phyloP scores from a whole-genome alignment of 805 yeast genomes.

The Wickerhamiella kazuoi region DNA sequence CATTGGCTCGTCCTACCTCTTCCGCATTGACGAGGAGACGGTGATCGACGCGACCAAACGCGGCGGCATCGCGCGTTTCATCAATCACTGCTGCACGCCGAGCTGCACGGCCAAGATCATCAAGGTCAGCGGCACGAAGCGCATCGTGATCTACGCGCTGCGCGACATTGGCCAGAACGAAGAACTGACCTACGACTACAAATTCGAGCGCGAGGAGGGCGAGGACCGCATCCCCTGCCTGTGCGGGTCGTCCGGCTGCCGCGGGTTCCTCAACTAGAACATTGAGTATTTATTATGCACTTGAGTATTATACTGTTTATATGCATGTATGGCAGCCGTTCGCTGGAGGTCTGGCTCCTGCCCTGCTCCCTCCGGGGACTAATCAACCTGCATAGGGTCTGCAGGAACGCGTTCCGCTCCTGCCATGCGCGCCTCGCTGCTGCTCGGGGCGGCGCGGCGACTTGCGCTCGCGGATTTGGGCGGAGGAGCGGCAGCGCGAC shows the following conservation, averaged over 20 bases:
- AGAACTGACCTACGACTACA: conserved; percentile 89
- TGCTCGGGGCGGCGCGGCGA: background rate
- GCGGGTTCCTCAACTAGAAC: conserved; percentile 72
- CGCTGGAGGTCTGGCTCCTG: too few relatives aligned
- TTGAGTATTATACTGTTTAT: too few relatives aligned
- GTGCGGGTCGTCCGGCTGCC: conserved; percentile 91
- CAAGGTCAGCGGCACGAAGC: conserved; percentile 80
- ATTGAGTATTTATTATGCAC: too few relatives aligned
- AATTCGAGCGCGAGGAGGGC: conserved; percentile 80
- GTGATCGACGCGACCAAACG: conserved; percentile 94
- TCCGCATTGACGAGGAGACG: conserved; percentile 81
- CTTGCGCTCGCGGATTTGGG: background rate
- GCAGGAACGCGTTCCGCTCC: too few relatives aligned
- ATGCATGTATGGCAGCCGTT: too few relatives aligned
- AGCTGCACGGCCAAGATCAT: conserved; percentile 94
- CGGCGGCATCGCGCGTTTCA: conserved; percentile 94
- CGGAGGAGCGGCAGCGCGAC: background rate
- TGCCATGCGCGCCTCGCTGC: background rate
- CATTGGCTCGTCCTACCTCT: conserved; percentile 85
- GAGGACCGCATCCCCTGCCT: conserved; percentile 77
- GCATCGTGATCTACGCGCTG: conserved; percentile 88
- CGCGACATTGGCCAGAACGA: conserved; percentile 58
- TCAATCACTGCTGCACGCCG: conserved; percentile 94
- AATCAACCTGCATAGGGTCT: too few relatives aligned
- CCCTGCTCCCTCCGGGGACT: too few relatives aligned